A percentile compares a stretch with the other conserved stretches of the same genome.
phyloP scores from a whole-genome alignment of 208 protist species.

The Leishmania tarentolae region DNA sequence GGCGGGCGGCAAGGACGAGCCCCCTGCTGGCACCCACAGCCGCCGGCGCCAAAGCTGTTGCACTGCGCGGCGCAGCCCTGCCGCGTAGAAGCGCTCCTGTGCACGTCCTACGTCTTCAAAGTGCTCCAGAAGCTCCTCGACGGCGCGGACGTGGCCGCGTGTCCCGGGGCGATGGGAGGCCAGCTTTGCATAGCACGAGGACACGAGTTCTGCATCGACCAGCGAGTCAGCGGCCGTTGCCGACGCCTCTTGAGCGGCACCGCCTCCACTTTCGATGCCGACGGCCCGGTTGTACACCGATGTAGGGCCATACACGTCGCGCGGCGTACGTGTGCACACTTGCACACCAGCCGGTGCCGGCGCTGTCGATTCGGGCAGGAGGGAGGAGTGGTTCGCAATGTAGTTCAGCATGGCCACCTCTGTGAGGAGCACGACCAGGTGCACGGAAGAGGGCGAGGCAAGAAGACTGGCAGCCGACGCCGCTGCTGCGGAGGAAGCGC shows the following conservation, averaged over 20 bases:
- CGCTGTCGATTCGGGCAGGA: conserved; percentile 3
- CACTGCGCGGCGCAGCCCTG: conserved; percentile 20
- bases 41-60: conserved; percentile 14
- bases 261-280: not conserved
- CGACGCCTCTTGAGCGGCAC: not conserved
- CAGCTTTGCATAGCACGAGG: conserved; percentile 22
- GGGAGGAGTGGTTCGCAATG: conserved; percentile 39
- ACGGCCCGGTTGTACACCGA: conserved; percentile 24
- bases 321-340: conserved; percentile 5
- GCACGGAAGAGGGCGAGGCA: conserved; percentile 43
- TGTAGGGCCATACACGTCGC: conserved; percentile 27
- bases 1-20: not conserved
- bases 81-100: conserved; percentile 40
- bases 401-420: conserved; percentile 78
- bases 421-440: conserved; percentile 72
- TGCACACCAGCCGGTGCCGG: not conserved
- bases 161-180: conserved; percentile 36
- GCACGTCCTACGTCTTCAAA: conserved; percentile 40
- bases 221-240: not conserved
- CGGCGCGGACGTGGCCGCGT: conserved; percentile 47
- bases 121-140: conserved; percentile 36
- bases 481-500: conserved; percentile 15
- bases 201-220: conserved; percentile 8
- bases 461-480: conserved; percentile 31
- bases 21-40: conserved; percentile 15